These are phyloP conservation scores for Cardiospermum halicacabum DNA, from an alignment of 345 rosid genomes.

Conservation along the genomic window DNA sequence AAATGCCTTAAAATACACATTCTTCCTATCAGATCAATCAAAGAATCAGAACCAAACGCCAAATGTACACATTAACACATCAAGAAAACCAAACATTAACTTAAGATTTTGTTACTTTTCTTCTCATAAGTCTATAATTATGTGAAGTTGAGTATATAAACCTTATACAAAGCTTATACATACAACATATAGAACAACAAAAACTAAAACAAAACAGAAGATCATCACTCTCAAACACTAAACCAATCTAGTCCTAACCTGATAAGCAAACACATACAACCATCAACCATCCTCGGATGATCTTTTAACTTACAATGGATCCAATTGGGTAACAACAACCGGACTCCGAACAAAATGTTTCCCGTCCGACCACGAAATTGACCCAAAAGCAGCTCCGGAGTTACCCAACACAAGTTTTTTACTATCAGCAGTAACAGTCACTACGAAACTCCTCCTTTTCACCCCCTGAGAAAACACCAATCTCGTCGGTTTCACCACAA, in stretches of 20 bases:
- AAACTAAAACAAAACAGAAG: background rate
- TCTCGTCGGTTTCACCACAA: constrained; percentile 53
- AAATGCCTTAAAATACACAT: no score
- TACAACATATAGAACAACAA: constrained; percentile 8
- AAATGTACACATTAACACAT: background rate
- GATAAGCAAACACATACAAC: background rate
- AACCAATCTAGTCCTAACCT: constrained; percentile 11
- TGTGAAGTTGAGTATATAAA: constrained; percentile 23
- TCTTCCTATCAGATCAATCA: no score
- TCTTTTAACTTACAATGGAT: constrained; percentile 31
- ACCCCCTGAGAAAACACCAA: constrained; percentile 42
- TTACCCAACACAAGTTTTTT: constrained; percentile 46
- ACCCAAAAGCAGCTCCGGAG: constrained; percentile 66
- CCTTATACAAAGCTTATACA: constrained; percentile 30
- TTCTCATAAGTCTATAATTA: background rate
- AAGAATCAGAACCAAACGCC: background rate
- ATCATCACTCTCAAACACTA: background rate
- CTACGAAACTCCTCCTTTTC: constrained; percentile 52
- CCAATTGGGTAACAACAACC: constrained; percentile 54
- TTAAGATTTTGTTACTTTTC: background rate
- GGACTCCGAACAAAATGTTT: constrained; percentile 73
- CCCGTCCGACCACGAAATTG: constrained; percentile 75
- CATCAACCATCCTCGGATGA: constrained; percentile 1
- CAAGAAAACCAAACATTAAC: no score
- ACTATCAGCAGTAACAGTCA: constrained; percentile 49